A percentile compares a stretch with the other conserved stretches of the same genome.
Conservation (phyloP, 441 rosid species). For the Mallotus japonicus region DNA sequence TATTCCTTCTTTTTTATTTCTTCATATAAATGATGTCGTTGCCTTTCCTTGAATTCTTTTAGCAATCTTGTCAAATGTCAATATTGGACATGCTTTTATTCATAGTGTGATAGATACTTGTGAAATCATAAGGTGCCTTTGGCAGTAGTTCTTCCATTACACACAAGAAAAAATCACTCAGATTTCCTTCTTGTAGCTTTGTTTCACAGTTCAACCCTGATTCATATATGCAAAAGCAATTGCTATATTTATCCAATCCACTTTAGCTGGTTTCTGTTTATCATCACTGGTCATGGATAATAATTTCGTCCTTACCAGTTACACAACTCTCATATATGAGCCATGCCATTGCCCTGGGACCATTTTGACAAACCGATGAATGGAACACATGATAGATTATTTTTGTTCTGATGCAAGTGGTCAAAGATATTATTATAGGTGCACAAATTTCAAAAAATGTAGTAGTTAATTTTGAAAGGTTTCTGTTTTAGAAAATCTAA, state of each 20-base stretch:
- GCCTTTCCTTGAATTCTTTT: not conserved
- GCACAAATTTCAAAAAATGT: not conserved
- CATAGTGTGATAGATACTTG: too few species aligned
- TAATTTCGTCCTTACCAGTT: not conserved
- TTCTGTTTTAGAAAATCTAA: not conserved
- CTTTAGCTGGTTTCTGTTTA: not conserved
- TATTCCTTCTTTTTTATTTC: not conserved
- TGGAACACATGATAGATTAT: not conserved
- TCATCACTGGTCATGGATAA: not conserved
- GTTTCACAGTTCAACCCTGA: not conserved
- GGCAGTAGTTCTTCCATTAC: not conserved
- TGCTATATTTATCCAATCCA: not conserved
- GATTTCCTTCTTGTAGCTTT: not conserved
- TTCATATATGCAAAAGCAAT: not conserved
- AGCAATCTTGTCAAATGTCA: not conserved
- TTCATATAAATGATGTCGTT: not conserved
- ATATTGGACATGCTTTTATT: not conserved
- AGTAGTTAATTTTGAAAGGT: not conserved
- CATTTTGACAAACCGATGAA: not conserved
- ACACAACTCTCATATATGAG: not conserved
- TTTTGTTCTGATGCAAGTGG: not conserved
- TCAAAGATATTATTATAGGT: not conserved
- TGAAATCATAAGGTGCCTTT: not conserved
- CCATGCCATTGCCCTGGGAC: not conserved
- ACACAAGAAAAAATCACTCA: not conserved